A percentile compares a stretch with the other conserved stretches of the same genome.
Conservation (phyloP, 176 grass and related monocot species). For the Leersia perrieri region DNA sequence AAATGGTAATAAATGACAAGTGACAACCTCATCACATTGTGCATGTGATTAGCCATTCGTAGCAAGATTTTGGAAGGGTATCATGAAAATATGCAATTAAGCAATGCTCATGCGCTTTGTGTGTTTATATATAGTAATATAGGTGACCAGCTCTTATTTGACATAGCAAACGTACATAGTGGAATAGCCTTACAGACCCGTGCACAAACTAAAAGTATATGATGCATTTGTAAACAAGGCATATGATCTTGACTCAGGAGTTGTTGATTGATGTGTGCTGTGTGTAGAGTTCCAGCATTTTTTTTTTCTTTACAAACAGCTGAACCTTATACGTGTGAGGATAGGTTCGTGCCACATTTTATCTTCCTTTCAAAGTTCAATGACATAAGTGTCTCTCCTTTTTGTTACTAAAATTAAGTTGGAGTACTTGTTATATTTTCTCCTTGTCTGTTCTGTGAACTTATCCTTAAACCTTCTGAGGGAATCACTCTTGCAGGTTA, state of each 20-base stretch:
- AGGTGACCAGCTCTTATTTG: neutral
- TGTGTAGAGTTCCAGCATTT: neutral
- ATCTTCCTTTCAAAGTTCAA: neutral
- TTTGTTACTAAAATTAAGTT: neutral
- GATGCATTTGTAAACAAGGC: neutral
- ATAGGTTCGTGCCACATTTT: neutral
- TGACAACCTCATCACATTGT: neutral
- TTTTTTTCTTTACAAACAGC: neutral
- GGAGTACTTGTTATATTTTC: neutral
- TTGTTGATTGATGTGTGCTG: neutral
- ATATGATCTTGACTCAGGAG: neutral
- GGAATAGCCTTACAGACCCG: neutral
- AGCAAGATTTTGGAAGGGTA: neutral
- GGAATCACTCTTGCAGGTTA: conserved; percentile 45
- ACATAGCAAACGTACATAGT: neutral
- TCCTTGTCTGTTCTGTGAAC: neutral
- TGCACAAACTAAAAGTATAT: neutral
- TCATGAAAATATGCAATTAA: neutral
- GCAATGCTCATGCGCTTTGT: neutral
- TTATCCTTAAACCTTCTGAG: neutral
- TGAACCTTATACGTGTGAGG: neutral
- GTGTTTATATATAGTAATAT: neutral
- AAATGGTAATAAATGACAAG: neutral
- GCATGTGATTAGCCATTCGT: neutral
- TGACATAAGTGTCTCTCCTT: neutral